phyloP scores from a whole-genome alignment of 2,329 filamentous ascomycete species.

The Thielaviopsis punctulata region DNA sequence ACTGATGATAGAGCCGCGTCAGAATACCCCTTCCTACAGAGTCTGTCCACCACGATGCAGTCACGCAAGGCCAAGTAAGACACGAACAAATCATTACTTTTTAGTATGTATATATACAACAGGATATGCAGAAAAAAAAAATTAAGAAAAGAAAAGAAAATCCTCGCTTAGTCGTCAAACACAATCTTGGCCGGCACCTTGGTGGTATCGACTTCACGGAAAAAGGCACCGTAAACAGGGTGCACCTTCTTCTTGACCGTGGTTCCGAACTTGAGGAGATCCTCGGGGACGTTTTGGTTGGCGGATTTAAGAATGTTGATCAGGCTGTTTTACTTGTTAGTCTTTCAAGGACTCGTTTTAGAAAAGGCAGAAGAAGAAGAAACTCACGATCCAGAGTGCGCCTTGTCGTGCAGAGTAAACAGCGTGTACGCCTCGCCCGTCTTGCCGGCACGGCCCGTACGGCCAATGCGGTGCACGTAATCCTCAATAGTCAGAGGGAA shows the following conservation, averaged over 20 bases:
- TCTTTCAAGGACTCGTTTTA: constrained; percentile 13
- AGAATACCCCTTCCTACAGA: constrained; percentile 6
- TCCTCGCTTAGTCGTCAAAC: constrained; percentile 42
- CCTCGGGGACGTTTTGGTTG: constrained; percentile 77
- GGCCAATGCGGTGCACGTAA: constrained; percentile 91
- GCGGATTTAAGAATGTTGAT: constrained; percentile 93
- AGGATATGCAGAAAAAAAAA: constrained; percentile 2
- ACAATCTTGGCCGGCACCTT: constrained; percentile 83
- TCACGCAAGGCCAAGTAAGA: background rate
- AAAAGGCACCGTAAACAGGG: constrained; percentile 87
- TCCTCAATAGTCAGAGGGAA: constrained; percentile 94
- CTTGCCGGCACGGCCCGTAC: constrained; percentile 85
- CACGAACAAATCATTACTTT: background rate
- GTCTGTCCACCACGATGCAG: background rate
- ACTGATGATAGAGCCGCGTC: background rate
- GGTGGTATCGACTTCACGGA: constrained; percentile 71
- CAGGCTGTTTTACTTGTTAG: constrained; percentile 37
- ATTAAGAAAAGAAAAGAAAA: background rate
- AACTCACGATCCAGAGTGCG: constrained; percentile 70
- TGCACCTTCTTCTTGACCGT: constrained; percentile 99
- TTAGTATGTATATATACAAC: constrained; percentile 6
- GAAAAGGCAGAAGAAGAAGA: background rate
- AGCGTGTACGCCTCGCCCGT: constrained; percentile 77
- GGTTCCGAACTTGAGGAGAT: constrained; percentile 85
- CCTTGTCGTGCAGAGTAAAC: constrained; percentile 91